A percentile compares a stretch with the other conserved stretches of the same genome.
Evolutionary conservation across 208 protist genomes (phyloP).

Genomic region (Blechomonas ayalai): DNA sequence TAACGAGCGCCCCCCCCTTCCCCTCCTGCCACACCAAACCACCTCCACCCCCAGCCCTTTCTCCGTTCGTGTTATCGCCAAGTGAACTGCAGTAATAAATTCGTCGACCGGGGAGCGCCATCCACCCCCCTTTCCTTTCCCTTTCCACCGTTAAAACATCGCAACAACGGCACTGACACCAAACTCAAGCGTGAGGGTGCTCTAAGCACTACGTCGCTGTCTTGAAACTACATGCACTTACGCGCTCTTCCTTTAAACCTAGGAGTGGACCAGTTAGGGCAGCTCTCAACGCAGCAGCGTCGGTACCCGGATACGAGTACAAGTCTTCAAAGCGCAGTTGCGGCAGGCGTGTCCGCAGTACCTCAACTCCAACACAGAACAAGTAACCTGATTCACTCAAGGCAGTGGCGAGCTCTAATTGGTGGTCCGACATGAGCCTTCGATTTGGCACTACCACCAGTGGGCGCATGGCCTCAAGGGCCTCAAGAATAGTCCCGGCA

Average conservation of each 20-base stretch:
- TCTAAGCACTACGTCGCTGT: background rate
- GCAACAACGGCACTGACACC: background rate
- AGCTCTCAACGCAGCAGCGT: conserved; percentile 19
- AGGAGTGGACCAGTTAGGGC: conserved; percentile 13
- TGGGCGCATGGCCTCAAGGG: conserved; percentile 43
- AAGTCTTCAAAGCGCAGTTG: conserved; percentile 17
- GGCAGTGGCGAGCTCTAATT: conserved; percentile 69
- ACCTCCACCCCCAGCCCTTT: too few relatives aligned
- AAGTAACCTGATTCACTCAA: conserved; percentile 42
- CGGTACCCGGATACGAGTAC: conserved; percentile 37
- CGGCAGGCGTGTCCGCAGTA: conserved; percentile 26
- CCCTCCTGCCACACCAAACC: too few relatives aligned
- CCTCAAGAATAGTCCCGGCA: conserved; percentile 89
- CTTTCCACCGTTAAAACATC: background rate
- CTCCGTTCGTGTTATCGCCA: too few relatives aligned
- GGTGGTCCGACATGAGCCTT: conserved; percentile 85
- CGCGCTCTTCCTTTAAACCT: background rate
- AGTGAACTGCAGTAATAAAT: too few relatives aligned
- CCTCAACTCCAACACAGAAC: conserved; percentile 42
- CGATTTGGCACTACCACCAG: conserved; percentile 84
- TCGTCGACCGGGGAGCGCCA: too few relatives aligned
- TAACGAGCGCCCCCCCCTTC: too few relatives aligned
- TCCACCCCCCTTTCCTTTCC: too few relatives aligned
- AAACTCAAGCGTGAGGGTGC: background rate
- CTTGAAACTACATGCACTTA: conserved; percentile 1